phyloP scores from a whole-genome alignment of 2,329 filamentous ascomycete genomes.

The Neofusicoccum sp. region DNA sequence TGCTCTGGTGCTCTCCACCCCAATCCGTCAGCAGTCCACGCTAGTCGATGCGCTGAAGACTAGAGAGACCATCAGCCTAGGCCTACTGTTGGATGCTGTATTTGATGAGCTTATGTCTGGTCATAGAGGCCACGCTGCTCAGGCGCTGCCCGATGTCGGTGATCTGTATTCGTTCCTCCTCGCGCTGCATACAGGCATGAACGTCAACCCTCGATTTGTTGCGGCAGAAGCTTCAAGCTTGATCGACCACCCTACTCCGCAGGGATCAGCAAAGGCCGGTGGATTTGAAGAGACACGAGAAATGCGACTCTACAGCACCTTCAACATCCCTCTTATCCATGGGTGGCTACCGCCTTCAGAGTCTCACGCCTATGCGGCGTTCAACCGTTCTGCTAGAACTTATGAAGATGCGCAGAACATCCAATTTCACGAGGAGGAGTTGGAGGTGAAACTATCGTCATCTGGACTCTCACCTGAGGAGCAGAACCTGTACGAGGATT shows the following conservation, averaged over 20 bases:
- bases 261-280: constrained; percentile 54
- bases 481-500: constrained; percentile 79
- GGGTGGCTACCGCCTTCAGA: constrained; percentile 80
- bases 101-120: constrained; percentile 91
- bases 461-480: constrained; percentile 70
- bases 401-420: constrained; percentile 93
- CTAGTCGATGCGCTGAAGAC: constrained; percentile 76
- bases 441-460: constrained; percentile 74
- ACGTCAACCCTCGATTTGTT: constrained; percentile 90
- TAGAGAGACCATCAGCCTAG: constrained; percentile 85
- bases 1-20: constrained; percentile 81
- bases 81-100: constrained; percentile 81
- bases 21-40: constrained; percentile 65
- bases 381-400: constrained; percentile 74
- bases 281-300: constrained; percentile 86
- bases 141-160: constrained; percentile 77
- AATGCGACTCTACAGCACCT: constrained; percentile 89
- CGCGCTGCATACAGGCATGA: constrained; percentile 93
- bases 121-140: constrained; percentile 64
- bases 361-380: constrained; percentile 68
- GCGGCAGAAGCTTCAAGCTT: constrained; percentile 41
- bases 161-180: constrained; percentile 88
- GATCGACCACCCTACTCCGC: constrained; percentile 27
- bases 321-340: constrained; percentile 85
- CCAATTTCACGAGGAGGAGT: constrained; percentile 83